Evolutionary conservation across 208 protist genomes (phyloP).

Genomic region (Trypanosoma theileri): DNA sequence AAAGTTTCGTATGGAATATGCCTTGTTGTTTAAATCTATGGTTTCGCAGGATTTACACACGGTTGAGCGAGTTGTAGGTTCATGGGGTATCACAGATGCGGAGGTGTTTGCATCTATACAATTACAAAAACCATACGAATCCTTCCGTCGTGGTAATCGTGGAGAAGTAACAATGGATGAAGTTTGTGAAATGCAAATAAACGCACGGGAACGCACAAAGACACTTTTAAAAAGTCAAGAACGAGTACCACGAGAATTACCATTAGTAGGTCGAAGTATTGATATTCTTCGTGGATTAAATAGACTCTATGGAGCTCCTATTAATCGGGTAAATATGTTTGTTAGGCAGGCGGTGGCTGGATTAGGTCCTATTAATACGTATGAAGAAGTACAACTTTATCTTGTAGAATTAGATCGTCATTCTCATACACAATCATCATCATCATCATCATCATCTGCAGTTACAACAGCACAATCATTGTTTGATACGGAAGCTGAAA

Average conservation of each 20-base stretch:
- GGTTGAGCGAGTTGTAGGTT: slow-evolving; percentile 42
- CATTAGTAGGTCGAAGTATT: slow-evolving; percentile 70
- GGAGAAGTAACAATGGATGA: slow-evolving; percentile 73
- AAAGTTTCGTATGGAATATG: slow-evolving; percentile 80
- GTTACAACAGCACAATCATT: slow-evolving; percentile 28
- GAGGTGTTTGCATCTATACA: slow-evolving; percentile 81
- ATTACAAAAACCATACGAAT: slow-evolving; percentile 66
- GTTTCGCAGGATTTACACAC: slow-evolving; percentile 64
- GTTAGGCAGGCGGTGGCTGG: slow-evolving; percentile 53
- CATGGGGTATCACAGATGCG: slow-evolving; percentile 73
- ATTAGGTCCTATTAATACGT: slow-evolving; percentile 58
- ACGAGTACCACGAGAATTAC: slow-evolving; percentile 66
- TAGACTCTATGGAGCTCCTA: slow-evolving; percentile 72
- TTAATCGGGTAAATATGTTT: slow-evolving; percentile 84
- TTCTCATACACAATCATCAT: not conserved
- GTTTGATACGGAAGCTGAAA: slow-evolving; percentile 42
- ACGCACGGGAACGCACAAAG: slow-evolving; percentile 41
- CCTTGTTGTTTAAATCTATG: slow-evolving; percentile 74
- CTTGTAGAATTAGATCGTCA: slow-evolving; percentile 33
- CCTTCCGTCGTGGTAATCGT: slow-evolving; percentile 50
- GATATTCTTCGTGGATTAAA: slow-evolving; percentile 84
- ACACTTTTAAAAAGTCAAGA: slow-evolving; percentile 53
- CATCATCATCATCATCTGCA: not conserved
- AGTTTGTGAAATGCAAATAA: slow-evolving; percentile 51
- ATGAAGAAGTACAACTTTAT: slow-evolving; percentile 55